Evolutionary conservation across 345 rosid genomes (phyloP), one percentile per base, ranked within the genome.

Genomic region (Arabidopsis arenosa): DNA sequence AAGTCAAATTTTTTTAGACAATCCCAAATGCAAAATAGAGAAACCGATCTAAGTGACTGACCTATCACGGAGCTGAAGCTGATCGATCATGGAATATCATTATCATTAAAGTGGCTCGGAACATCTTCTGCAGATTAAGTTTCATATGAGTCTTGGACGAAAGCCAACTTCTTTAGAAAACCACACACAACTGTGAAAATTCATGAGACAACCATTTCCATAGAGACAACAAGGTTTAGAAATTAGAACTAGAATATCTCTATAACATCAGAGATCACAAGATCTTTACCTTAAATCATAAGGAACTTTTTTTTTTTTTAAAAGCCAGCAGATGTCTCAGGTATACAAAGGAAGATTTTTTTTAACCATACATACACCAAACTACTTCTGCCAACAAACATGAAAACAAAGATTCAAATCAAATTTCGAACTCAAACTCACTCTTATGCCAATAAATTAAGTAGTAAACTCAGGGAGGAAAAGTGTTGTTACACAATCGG

Each of bases 31-130:
- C 21, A 52, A 35, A 18, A 6, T 7, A 2, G 1, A 48, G 0
- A 14, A 44, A 44, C n/a, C 45, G 62, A 73, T 61, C 69, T 32
- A 60, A 37, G 37, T 7, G 2, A 67, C 48, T 36, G 70, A 93
- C 98, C 95, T 93, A 79, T 90, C 95, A 36, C 95, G 97, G 32
- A 93, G 68, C 80, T 93, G 98, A 64, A 93, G 98, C 70, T 89
- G 89, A 45, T 93, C 98, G 74, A 93, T 93, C 93, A 89, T 90
- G 70, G 90, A 33, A 18, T 18, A 18, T 18, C 21, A 18, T 18
- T 18, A 18, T 18, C 21, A 18, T 18, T 18, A 18, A 18, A 18
- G 21, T 18, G 21, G 21, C 21, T 18, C 21, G 21, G 21, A 18
- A 18, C 41, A 39, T 39, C 3, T 39, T 3, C 41, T 39, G 9